phyloP scores from a whole-genome alignment of 768 basidiomycete genomes.

The Calocybe gangraenosa region DNA sequence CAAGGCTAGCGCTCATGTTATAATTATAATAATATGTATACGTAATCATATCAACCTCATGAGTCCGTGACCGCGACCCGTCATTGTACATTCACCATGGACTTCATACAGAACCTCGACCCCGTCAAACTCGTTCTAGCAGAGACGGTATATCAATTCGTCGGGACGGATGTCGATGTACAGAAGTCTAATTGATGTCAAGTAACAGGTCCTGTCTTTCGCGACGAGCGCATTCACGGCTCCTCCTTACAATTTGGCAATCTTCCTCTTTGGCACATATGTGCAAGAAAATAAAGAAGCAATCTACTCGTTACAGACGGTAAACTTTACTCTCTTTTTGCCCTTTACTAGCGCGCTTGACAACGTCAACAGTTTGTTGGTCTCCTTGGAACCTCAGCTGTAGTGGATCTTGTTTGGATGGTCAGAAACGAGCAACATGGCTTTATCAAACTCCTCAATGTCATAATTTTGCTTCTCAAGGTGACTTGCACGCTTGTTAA shows the following conservation, averaged over 20 bases:
- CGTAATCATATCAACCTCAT: neutral
- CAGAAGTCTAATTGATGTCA: no score
- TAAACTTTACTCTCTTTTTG: constrained; percentile 24
- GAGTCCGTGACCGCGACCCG: no score
- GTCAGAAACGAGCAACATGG: constrained; percentile 48
- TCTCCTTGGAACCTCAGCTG: constrained; percentile 52
- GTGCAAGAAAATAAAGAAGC: constrained; percentile 68
- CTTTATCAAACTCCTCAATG: constrained; percentile 50
- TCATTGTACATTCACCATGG: constrained; percentile 36
- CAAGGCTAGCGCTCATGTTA: constrained; percentile 22
- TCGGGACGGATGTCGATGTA: no score
- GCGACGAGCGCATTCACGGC: constrained; percentile 47
- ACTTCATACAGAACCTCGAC: constrained; percentile 69
- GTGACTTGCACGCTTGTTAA: constrained; percentile 21
- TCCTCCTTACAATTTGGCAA: constrained; percentile 76
- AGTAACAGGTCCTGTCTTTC: constrained; percentile 65
- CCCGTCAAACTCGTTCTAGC: constrained; percentile 63
- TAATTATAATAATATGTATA: no score
- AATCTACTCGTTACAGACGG: constrained; percentile 58
- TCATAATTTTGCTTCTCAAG: constrained; percentile 58
- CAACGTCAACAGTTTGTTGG: constrained; percentile 53
- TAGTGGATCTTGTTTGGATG: constrained; percentile 76
- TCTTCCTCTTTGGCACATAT: constrained; percentile 76
- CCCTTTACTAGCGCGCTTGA: neutral
- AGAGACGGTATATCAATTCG: constrained; percentile 43